Percentiles rank a stretch among this genome's conserved stretches.
These are phyloP conservation scores for Coccinonectria pachysandricola DNA, from an alignment of 2,329 filamentous ascomycete genomes.

Conservation along the genomic window DNA sequence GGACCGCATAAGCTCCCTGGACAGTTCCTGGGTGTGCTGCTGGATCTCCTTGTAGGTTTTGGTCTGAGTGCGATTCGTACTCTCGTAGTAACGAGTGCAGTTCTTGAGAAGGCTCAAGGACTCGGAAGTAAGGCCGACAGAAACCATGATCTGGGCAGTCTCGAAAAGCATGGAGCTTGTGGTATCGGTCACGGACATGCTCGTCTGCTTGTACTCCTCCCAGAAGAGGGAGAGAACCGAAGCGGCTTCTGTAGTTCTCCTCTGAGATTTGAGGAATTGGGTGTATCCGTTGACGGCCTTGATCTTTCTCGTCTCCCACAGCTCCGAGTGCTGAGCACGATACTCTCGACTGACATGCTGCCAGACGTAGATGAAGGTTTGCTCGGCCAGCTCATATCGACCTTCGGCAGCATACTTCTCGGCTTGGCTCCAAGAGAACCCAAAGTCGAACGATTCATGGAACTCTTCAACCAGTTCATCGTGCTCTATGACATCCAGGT, in stretches of 20 bases:
- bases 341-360: conserved; percentile 36
- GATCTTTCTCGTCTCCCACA: conserved; percentile 38
- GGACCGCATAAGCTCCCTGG: conserved; percentile 17
- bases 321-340: conserved; percentile 28
- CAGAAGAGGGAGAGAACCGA: conserved; percentile 35
- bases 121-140: conserved; percentile 10
- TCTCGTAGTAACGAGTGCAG: conserved; percentile 25
- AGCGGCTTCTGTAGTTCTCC: conserved; percentile 32
- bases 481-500: conserved; percentile 29
- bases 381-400: conserved; percentile 28
- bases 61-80: conserved; percentile 23
- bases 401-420: conserved; percentile 15
- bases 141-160: conserved; percentile 34
- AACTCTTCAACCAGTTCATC: conserved; percentile 23
- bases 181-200: conserved; percentile 27
- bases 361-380: conserved; percentile 39
- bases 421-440: conserved; percentile 1
- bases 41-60: conserved; percentile 31
- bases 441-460: conserved; percentile 3
- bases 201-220: conserved; percentile 37
- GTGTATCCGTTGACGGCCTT: conserved; percentile 35
- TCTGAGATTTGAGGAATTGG: conserved; percentile 34
- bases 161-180: conserved; percentile 26
- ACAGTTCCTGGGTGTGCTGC: conserved; percentile 31
- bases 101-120: conserved; percentile 39